These are phyloP conservation scores for Suhomyces wounanorum DNA, from an alignment of 1,139 yeast genomes.

Conservation along the genomic window DNA sequence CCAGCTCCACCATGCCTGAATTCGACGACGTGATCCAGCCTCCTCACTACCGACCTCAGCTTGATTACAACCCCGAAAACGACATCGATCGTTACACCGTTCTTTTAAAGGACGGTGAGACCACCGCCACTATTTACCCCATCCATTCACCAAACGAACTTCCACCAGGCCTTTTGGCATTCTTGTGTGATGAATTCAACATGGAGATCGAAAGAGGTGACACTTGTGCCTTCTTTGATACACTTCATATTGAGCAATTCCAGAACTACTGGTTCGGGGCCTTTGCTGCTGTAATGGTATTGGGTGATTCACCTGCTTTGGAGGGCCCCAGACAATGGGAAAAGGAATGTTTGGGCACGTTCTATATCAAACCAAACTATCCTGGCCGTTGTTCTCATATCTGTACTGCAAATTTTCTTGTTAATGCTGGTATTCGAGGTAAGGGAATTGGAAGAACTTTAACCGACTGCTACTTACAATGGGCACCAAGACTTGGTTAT, in stretches of 20 bases:
- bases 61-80: conserved; percentile 36
- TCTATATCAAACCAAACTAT: conserved; percentile 81
- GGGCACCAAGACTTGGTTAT: conserved; percentile 91
- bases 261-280: conserved; percentile 84
- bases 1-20: conserved; percentile 31
- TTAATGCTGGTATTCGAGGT: conserved; percentile 91
- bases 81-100: conserved; percentile 58
- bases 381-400: conserved; percentile 93
- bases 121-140: conserved; percentile 91
- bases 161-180: conserved; percentile 77
- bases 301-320: conserved; percentile 67
- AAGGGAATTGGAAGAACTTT: conserved; percentile 87
- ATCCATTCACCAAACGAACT: conserved; percentile 62
- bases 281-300: conserved; percentile 83
- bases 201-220: conserved; percentile 91
- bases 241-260: conserved; percentile 71
- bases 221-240: conserved; percentile 81
- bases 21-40: conserved; percentile 39
- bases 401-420: conserved; percentile 88
- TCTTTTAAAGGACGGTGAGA: conserved; percentile 80
- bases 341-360: conserved; percentile 84
- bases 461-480: conserved; percentile 79
- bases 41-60: conserved; percentile 38
- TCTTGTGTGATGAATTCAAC: conserved; percentile 87
- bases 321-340: conserved; percentile 79